Percentiles rank a stretch among this genome's conserved stretches.
Evolutionary conservation across 768 basidiomycete species (phyloP).

Genomic region (Leccinum arenicola): DNA sequence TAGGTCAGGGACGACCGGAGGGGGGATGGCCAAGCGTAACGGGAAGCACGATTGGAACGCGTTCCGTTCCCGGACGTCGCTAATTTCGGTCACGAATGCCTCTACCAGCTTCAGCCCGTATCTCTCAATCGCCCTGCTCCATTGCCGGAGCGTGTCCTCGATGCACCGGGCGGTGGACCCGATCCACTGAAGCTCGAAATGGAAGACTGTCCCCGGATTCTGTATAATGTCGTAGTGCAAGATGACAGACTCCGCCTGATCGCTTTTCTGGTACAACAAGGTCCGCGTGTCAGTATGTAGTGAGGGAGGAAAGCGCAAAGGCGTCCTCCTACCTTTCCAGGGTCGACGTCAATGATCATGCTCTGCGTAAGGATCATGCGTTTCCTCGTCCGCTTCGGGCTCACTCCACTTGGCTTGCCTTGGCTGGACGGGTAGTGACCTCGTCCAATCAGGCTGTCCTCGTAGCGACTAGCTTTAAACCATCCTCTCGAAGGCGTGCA

Average conservation of each 20-base stretch:
- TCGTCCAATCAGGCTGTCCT: conserved; percentile 37
- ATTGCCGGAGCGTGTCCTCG: conserved; percentile 80
- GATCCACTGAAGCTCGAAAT: conserved; percentile 97
- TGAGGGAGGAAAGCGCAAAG: not conserved
- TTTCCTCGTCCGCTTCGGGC: conserved; percentile 50
- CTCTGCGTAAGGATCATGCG: conserved; percentile 78
- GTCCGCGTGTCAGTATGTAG: conserved; percentile 7
- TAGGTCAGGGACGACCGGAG: conserved; percentile 67
- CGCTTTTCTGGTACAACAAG: conserved; percentile 58
- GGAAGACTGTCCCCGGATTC: conserved; percentile 91
- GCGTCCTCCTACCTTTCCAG: conserved; percentile 52
- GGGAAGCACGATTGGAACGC: conserved; percentile 92
- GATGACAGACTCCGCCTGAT: conserved; percentile 84
- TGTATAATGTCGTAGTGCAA: conserved; percentile 95
- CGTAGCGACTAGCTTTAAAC: conserved; percentile 57
- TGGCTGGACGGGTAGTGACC: conserved; percentile 37
- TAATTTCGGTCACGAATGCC: conserved; percentile 88
- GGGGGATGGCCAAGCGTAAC: conserved; percentile 70
- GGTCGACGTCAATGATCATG: conserved; percentile 88
- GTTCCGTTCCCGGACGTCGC: conserved; percentile 79
- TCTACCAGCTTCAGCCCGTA: conserved; percentile 93
- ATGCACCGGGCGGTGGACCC: conserved; percentile 90
- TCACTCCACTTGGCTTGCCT: conserved; percentile 35
- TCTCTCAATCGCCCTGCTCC: conserved; percentile 79
- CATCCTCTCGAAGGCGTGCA: conserved; percentile 63